Evolutionary conservation across 1,139 yeast genomes (phyloP).

Genomic region (Debaryomycetaceae sp.): DNA sequence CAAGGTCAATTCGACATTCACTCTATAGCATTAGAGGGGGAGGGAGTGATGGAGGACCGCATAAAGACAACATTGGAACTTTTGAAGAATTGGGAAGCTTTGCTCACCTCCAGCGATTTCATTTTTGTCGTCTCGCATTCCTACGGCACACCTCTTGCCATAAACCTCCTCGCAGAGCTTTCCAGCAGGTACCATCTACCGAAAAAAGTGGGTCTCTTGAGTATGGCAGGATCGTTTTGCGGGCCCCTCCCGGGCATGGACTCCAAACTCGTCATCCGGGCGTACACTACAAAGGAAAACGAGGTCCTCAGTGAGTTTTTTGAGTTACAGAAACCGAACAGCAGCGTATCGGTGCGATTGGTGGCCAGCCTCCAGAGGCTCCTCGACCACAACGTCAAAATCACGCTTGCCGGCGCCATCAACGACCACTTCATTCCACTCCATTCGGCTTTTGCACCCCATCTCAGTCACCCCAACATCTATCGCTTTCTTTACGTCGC

Average conservation of each 20-base stretch:
- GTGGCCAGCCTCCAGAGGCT: conserved; percentile 29
- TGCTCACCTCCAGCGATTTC: conserved; percentile 37
- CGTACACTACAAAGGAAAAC: conserved; percentile 44
- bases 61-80: conserved; percentile 31
- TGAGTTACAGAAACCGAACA: conserved; percentile 40
- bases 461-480: conserved; percentile 52
- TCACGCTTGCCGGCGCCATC: conserved; percentile 46
- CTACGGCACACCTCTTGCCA: conserved; percentile 44
- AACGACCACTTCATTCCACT: conserved; percentile 46
- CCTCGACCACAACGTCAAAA: conserved; percentile 41
- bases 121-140: conserved; percentile 44
- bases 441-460: conserved; percentile 41
- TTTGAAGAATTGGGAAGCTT: conserved; percentile 41
- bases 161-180: conserved; percentile 38
- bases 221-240: conserved; percentile 42
- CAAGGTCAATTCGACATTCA: conserved; percentile 29
- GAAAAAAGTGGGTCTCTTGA: conserved; percentile 37
- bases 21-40: conserved; percentile 51
- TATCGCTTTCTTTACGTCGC: conserved; percentile 38
- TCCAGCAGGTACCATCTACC: conserved; percentile 4
- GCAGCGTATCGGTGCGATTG: conserved; percentile 28
- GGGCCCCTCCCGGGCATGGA: conserved; percentile 48
- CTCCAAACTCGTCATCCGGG: conserved; percentile 44
- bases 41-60: conserved; percentile 44
- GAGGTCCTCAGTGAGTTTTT: conserved; percentile 47